Conservation (phyloP, 2,329 filamentous ascomycete genomes). For the Talaromyces sp. region DNA sequence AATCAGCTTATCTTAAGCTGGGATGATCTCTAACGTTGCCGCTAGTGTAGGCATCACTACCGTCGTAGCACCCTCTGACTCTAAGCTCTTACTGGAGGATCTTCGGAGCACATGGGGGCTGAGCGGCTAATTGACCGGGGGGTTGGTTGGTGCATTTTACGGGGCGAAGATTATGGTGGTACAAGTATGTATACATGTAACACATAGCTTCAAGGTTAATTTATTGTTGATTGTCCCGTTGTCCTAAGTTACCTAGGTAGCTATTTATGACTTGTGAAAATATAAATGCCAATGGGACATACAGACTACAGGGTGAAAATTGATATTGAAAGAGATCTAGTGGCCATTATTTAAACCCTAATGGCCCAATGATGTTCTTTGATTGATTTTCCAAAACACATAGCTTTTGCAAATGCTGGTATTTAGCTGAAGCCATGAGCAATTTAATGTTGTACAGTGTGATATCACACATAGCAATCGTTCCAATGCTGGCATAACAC, state of each 20-base stretch:
- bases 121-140: constrained; percentile 5
- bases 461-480: too few relatives aligned
- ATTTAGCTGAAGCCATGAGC: not conserved
- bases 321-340: not conserved
- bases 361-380: not conserved
- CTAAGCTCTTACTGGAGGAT: not conserved
- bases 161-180: not conserved
- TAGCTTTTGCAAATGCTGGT: not conserved
- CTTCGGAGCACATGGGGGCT: not conserved
- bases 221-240: not conserved
- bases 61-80: not conserved
- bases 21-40: constrained; percentile 1
- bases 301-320: not conserved
- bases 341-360: not conserved
- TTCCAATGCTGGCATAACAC: too few relatives aligned
- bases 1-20: not conserved
- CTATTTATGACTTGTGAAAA: not conserved
- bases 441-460: too few relatives aligned
- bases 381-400: not conserved
- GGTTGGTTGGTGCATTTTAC: not conserved
- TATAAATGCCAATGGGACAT: not conserved
- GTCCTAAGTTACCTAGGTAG: too few relatives aligned
- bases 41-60: not conserved
- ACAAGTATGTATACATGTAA: not conserved
- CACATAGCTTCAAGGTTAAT: not conserved